A percentile compares a stretch with the other conserved stretches of the same genome.
phyloP scores from a whole-genome alignment of 1,284 basidiomycete genomes.

The Macrocystidia cucumis region DNA sequence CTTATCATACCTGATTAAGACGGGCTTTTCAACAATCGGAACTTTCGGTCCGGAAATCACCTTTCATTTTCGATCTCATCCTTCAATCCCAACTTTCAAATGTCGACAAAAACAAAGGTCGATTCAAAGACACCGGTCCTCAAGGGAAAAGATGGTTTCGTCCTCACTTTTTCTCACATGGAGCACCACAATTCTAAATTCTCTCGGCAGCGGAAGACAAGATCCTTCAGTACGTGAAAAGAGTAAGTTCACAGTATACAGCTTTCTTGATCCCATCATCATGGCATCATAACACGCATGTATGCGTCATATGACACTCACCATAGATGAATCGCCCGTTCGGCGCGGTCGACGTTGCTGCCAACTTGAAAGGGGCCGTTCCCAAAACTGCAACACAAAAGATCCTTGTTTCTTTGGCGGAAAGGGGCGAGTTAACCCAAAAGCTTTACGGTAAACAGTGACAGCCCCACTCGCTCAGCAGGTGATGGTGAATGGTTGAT shows the following conservation, averaged over 20 bases:
- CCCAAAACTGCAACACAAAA: slow-evolving; percentile 79
- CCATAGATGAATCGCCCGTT: slow-evolving; percentile 67
- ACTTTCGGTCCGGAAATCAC: background rate
- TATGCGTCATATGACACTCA: too few species aligned
- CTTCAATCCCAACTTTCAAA: slow-evolving; percentile 9
- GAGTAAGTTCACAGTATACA: too few species aligned
- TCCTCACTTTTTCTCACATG: slow-evolving; percentile 1
- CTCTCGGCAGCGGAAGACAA: slow-evolving; percentile 55
- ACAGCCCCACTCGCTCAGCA: background rate
- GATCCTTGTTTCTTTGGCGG: slow-evolving; percentile 69
- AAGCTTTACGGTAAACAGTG: slow-evolving; percentile 63
- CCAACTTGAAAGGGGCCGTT: slow-evolving; percentile 82
- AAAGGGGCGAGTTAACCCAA: slow-evolving; percentile 67
- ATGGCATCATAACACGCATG: too few species aligned
- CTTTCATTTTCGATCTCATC: background rate
- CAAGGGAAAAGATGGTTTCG: slow-evolving; percentile 67
- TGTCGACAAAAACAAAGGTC: slow-evolving; percentile 37
- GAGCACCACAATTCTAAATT: background rate
- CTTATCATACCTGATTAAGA: too few species aligned
- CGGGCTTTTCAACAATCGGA: too few species aligned
- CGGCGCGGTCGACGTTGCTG: slow-evolving; percentile 79
- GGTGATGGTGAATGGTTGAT: slow-evolving; percentile 7
- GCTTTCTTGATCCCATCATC: too few species aligned
- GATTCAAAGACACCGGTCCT: slow-evolving; percentile 52
- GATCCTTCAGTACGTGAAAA: slow-evolving; percentile 67